Evolutionary conservation across 306 rosid genomes (phyloP).

Genomic region (Prunus dulcis): DNA sequence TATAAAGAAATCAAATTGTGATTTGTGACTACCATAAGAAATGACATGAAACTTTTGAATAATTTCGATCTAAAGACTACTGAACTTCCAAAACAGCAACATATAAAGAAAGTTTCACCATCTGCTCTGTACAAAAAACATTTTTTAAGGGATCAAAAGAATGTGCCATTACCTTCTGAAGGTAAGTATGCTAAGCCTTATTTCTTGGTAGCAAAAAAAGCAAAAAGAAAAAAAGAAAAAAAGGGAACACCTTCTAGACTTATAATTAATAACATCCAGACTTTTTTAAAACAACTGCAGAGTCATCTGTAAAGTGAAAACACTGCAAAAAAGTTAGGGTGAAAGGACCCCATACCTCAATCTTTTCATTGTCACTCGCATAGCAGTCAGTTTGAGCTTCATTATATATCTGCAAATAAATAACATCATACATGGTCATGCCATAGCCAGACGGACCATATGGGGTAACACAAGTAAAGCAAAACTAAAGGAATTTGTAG

Average conservation of each 20-base stretch:
- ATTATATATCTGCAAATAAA: constrained; percentile 47
- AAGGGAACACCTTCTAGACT: background rate
- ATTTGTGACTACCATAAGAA: background rate
- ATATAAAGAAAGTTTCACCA: background rate
- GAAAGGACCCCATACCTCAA: constrained; percentile 43
- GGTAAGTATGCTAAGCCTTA: too few relatives aligned
- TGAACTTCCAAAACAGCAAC: background rate
- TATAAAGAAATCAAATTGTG: background rate
- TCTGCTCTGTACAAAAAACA: background rate
- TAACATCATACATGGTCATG: constrained; percentile 26
- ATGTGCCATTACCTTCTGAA: too few relatives aligned
- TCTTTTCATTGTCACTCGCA: constrained; percentile 44
- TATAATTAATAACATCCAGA: background rate
- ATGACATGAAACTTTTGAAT: background rate
- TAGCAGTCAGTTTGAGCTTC: constrained; percentile 45
- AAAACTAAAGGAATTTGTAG: constrained; percentile 11
- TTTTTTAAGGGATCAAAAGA: too few relatives aligned
- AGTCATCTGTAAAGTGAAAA: background rate
- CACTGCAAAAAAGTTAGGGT: background rate
- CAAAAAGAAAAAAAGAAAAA: too few relatives aligned
- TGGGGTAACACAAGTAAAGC: background rate
- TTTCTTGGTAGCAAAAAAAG: too few relatives aligned
- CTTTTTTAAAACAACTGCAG: background rate
- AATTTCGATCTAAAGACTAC: background rate
- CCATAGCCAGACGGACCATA: constrained; percentile 22